Conservation (phyloP, 2,329 filamentous ascomycete genomes). For the Cladosporium austrohemisphaericum region DNA sequence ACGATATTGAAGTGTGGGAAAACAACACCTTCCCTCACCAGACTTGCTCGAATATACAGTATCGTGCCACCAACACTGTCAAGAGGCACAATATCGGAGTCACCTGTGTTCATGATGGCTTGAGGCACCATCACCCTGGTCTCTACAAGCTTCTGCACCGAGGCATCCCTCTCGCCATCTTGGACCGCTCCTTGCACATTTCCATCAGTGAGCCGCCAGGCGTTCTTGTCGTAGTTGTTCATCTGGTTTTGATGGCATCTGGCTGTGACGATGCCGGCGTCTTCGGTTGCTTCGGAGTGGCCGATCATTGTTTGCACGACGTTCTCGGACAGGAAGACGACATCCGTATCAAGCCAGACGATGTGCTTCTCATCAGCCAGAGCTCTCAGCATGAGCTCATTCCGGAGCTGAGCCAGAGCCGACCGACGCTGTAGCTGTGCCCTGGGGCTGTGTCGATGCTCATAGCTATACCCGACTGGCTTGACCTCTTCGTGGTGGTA, state of each 20-base stretch:
- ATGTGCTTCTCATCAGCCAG: constrained; percentile 34
- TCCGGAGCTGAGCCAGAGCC: constrained; percentile 31
- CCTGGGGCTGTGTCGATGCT: constrained; percentile 18
- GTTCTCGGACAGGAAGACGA: constrained; percentile 32
- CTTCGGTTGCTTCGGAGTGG: constrained; percentile 26
- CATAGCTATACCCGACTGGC: constrained; percentile 11
- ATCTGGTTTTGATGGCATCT: constrained; percentile 32
- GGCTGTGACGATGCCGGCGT: constrained; percentile 35
- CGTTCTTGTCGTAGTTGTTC: constrained; percentile 38
- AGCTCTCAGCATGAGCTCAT: constrained; percentile 33
- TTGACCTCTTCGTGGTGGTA: constrained; percentile 9
- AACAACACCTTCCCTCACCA: constrained; percentile 34
- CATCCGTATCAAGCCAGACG: constrained; percentile 38
- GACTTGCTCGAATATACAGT: constrained; percentile 33
- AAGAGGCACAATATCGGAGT: constrained; percentile 33
- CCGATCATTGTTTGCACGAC: constrained; percentile 33
- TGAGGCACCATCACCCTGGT: constrained; percentile 18
- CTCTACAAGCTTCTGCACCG: constrained; percentile 13
- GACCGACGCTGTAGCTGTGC: constrained; percentile 25
- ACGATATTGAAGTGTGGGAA: constrained; percentile 36
- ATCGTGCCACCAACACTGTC: constrained; percentile 38
- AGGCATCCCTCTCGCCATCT: constrained; percentile 11
- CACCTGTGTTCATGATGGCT: constrained; percentile 24
- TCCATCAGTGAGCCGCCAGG: constrained; percentile 26
- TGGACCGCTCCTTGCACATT: constrained; percentile 5